Evolutionary conservation across 306 rosid species (phyloP).

Genomic region (Vigna unguiculata): DNA sequence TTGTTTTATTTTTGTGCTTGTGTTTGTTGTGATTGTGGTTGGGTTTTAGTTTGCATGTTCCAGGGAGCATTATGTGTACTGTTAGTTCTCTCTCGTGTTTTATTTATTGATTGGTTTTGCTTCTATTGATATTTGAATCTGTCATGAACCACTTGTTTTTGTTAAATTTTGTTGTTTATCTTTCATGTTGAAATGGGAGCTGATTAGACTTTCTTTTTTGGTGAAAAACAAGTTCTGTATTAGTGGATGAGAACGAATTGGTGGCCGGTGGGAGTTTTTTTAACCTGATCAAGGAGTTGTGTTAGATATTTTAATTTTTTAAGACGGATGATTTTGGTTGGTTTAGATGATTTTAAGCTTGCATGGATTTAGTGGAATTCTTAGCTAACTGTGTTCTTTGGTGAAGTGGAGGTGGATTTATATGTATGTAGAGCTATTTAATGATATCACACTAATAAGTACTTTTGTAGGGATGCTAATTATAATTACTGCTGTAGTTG

Average conservation of each 20-base stretch:
- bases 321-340: conserved; percentile 21
- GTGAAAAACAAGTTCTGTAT: background rate
- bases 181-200: conserved; percentile 18
- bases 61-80: background rate
- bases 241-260: background rate
- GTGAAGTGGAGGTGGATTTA: conserved; percentile 6
- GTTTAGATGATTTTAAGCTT: background rate
- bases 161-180: background rate
- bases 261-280: background rate
- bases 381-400: background rate
- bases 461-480: background rate
- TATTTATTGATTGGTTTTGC: background rate
- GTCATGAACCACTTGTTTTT: background rate
- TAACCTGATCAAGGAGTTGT: background rate
- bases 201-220: background rate
- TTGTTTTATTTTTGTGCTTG: background rate
- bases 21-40: background rate
- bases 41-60: conserved; percentile 10
- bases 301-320: background rate
- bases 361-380: conserved; percentile 1
- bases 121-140: conserved; percentile 26
- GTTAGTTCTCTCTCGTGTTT: background rate
- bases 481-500: background rate
- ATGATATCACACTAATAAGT: background rate
- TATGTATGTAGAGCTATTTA: background rate